Conservation (phyloP, 1,284 basidiomycete genomes). For the Austropuccinia psidii region DNA sequence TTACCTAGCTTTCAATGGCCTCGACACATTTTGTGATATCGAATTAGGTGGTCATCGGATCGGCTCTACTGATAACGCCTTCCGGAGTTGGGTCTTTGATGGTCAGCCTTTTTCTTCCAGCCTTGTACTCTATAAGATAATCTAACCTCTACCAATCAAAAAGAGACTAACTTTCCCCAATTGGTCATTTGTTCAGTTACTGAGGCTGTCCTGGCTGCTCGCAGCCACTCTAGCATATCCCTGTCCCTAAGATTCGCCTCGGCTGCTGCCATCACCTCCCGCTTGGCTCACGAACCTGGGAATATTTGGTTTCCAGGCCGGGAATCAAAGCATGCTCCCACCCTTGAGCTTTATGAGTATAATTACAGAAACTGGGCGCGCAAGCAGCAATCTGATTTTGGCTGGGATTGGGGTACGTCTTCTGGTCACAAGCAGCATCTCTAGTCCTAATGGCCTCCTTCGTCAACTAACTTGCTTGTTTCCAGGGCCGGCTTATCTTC, state of each 20-base stretch:
- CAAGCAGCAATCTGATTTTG: slow-evolving; percentile 44
- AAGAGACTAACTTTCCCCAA: neutral
- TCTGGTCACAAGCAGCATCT: neutral
- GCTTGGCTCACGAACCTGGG: slow-evolving; percentile 24
- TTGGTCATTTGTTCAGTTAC: neutral
- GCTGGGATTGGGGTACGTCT: slow-evolving; percentile 44
- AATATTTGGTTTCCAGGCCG: too few species aligned
- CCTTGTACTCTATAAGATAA: too few species aligned
- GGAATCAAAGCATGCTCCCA: too few species aligned
- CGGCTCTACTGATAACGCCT: slow-evolving; percentile 28
- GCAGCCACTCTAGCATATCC: slow-evolving; percentile 8
- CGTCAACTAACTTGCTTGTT: neutral
- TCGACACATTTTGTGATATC: slow-evolving; percentile 36
- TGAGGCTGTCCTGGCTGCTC: too few species aligned
- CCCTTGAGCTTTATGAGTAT: slow-evolving; percentile 40
- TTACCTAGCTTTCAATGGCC: slow-evolving; percentile 30
- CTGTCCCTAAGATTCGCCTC: slow-evolving; percentile 24
- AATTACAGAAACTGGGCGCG: slow-evolving; percentile 42
- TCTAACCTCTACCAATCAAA: neutral
- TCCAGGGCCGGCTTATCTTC: slow-evolving; percentile 25
- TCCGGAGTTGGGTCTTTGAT: slow-evolving; percentile 34
- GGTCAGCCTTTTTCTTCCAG: too few species aligned
- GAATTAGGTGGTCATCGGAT: neutral
- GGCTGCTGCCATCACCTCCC: neutral
- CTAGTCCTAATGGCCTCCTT: too few species aligned